These are phyloP conservation scores for Coemansia sp. DNA, from an alignment of 192 early-diverging fungal genomes.

Conservation along the genomic window DNA sequence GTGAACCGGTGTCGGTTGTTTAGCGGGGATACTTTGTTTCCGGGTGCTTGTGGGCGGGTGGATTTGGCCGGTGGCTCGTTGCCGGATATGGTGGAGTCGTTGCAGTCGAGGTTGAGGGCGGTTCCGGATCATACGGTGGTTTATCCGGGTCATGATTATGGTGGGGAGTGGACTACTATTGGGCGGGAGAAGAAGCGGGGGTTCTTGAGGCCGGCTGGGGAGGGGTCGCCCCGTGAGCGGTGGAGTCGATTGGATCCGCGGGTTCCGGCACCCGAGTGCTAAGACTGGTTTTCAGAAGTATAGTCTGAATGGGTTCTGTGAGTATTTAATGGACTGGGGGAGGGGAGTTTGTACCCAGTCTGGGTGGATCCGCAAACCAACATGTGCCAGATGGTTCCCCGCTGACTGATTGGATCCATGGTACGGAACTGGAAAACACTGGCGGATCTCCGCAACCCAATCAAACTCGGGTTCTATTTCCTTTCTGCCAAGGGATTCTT, in stretches of 20 bases:
- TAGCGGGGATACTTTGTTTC: conserved; percentile 84
- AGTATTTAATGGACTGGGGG: no score
- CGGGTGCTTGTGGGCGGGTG: conserved; percentile 67
- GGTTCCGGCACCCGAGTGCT: no score
- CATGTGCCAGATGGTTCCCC: no score
- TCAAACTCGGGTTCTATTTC: no score
- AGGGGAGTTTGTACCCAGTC: no score
- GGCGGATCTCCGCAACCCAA: no score
- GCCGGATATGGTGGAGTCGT: conserved; percentile 62
- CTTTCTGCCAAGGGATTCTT: no score
- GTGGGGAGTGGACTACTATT: conserved; percentile 79
- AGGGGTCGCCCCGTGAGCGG: conserved; percentile 18
- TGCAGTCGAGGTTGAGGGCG: conserved; percentile 53
- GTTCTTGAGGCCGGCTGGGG: conserved; percentile 21
- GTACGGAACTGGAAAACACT: no score
- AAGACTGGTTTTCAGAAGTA: no score
- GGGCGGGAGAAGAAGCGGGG: conserved; percentile 52
- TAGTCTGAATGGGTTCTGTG: no score
- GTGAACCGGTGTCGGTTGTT: conserved; percentile 71
- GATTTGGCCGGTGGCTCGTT: conserved; percentile 75
- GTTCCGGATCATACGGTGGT: conserved; percentile 65
- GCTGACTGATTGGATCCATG: no score
- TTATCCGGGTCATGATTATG: conserved; percentile 90
- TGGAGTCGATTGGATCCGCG: conserved; percentile 12
- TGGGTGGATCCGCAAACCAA: no score